phyloP scores from a whole-genome alignment of 495 filamentous ascomycete genomes.

The Aspergillus funiculosus region DNA sequence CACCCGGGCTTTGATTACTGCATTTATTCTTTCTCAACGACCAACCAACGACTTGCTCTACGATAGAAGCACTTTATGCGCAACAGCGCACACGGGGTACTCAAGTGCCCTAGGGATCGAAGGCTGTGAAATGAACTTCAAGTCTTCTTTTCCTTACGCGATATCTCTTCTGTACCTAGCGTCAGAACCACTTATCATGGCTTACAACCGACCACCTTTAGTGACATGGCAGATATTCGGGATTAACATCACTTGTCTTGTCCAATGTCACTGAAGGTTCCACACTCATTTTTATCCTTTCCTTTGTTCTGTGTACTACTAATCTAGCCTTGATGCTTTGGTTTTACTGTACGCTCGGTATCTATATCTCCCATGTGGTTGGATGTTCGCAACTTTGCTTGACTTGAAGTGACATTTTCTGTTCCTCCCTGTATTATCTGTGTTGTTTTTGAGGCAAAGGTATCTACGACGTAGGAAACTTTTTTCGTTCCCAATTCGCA shows the following conservation, averaged over 20 bases:
- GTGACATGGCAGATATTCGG: constrained; percentile 5
- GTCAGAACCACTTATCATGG: constrained; percentile 6
- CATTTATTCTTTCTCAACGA: constrained; percentile 12
- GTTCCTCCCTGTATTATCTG: constrained; percentile 13
- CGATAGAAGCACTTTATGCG: constrained; percentile 4
- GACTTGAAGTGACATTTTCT: constrained; percentile 11
- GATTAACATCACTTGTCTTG: too few species aligned
- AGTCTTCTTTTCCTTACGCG: constrained; percentile 7
- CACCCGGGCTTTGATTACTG: constrained; percentile 18
- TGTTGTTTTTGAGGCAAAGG: constrained; percentile 25
- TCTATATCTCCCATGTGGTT: constrained; percentile 18
- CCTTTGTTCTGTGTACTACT: constrained; percentile 23
- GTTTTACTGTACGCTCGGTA: constrained; percentile 10
- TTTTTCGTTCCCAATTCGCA: constrained; percentile 8
- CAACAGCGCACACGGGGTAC: neutral
- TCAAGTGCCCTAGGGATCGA: neutral
- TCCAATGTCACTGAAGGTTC: constrained; percentile 10
- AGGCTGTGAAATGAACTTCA: constrained; percentile 3
- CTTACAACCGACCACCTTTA: constrained; percentile 18
- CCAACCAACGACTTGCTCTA: neutral
- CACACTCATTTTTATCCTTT: constrained; percentile 22
- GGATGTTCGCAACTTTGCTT: constrained; percentile 13
- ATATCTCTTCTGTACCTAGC: constrained; percentile 1
- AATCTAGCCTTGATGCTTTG: constrained; percentile 24
- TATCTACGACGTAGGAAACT: constrained; percentile 19